Base-by-base conservation (phyloP, 805 yeast genomes). In the Yamadazyma ubonensis region DNA sequence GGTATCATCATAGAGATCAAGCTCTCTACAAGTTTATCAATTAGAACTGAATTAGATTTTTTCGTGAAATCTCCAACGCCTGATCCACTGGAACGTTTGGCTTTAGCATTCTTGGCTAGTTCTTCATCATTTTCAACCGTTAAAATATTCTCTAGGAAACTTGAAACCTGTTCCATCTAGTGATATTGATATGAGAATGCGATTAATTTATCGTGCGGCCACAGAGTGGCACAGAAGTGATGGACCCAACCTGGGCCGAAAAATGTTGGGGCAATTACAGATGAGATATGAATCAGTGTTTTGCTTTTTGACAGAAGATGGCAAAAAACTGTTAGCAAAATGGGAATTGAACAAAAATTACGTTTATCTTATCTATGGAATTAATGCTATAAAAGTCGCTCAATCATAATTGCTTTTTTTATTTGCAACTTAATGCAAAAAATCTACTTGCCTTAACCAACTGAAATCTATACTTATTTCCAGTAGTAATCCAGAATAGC, bases 21-120 rank as follows among this genome's bases (percentile, higher is more conserved):
- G 52, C 80, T 75, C 52, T 88, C 96, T 48, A 87, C 74, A 39
- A 87, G 59, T 40, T 81, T 81, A 49, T 87, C 95, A 0, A 86
- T 71, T 54, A 84, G 29, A 2, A 48, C n/a, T 5, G 45, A 40
- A 35, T 36, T 39, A 12, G 34, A 19, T 21, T 23, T 32, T 21
- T 35, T 36, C 23, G 39, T 31, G 14, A 19, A 29, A 16, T 34
- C 33, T 5, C 20, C 18, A 21, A 36, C 16, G 28, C 25, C 18
- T 23, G 22, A 23, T 21, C 40, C 40, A 25, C 40, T 22, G 8
- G 17, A 15, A n/a, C 38, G 20, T 20, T 27, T 35, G 5, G 23
- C 18, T 12, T 10, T 29, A 22, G 25, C 2, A n/a, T 18, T 5
- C 39, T 35, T 30, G 25, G 9, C 18, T 23, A 12, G n/a, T 11